Evolutionary conservation across 768 basidiomycete species (phyloP).

Genomic region (Boletus speciosus): DNA sequence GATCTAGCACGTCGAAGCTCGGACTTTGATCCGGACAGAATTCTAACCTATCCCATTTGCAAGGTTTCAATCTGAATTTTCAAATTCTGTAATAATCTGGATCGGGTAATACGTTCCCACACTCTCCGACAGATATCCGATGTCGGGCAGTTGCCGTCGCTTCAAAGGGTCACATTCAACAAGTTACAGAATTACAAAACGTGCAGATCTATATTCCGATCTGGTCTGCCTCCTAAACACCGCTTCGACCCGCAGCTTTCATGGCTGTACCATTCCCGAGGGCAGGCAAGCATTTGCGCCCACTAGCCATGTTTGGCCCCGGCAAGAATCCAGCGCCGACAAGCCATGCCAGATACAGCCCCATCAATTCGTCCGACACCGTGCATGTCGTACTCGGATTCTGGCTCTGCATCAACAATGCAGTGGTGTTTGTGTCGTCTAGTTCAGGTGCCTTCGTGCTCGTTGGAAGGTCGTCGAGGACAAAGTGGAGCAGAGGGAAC

Average conservation of each 20-base stretch:
- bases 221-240: slow-evolving; percentile 33
- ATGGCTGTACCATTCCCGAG: slow-evolving; percentile 39
- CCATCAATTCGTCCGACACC: slow-evolving; percentile 75
- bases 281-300: slow-evolving; percentile 48
- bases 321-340: slow-evolving; percentile 81
- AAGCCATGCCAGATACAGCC: slow-evolving; percentile 90
- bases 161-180: neutral
- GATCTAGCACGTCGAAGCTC: no score
- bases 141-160: neutral
- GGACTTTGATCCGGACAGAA: no score
- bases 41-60: no score
- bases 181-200: neutral
- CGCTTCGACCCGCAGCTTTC: slow-evolving; percentile 70
- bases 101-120: neutral
- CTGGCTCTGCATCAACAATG: slow-evolving; percentile 48
- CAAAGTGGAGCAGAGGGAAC: slow-evolving; percentile 95
- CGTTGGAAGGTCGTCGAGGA: slow-evolving; percentile 94
- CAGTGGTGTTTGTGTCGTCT: slow-evolving; percentile 80
- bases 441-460: slow-evolving; percentile 92
- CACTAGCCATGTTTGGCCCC: slow-evolving; percentile 38
- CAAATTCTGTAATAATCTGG: no score
- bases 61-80: no score
- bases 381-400: slow-evolving; percentile 42
- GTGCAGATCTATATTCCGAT: neutral
- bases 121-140: neutral